Conservation (phyloP, 441 rosid genomes). For the Adansonia rubrostipa region DNA sequence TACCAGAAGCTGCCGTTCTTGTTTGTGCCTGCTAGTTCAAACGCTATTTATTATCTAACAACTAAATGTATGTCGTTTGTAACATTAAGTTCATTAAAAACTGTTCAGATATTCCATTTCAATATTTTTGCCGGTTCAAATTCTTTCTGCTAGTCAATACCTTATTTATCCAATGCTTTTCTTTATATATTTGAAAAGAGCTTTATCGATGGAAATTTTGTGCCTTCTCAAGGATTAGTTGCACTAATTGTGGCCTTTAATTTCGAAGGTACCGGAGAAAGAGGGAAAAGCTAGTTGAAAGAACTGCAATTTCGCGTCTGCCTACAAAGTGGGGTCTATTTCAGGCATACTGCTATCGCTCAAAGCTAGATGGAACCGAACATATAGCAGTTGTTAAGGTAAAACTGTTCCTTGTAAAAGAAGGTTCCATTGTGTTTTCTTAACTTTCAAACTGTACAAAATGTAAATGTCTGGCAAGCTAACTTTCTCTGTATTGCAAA, state of each 20-base stretch:
- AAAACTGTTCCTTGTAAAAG: constrained; percentile 9
- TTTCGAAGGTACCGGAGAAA: constrained; percentile 68
- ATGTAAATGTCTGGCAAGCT: constrained; percentile 2
- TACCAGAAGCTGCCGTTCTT: neutral
- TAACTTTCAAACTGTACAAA: neutral
- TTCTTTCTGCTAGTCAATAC: neutral
- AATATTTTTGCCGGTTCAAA: neutral
- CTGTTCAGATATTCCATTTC: neutral
- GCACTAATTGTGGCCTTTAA: constrained; percentile 10
- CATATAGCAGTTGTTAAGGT: constrained; percentile 83
- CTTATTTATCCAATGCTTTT: neutral
- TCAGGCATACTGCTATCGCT: constrained; percentile 67
- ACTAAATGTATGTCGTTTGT: no score
- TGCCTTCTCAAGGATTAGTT: neutral
- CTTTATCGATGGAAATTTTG: neutral
- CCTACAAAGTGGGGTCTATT: constrained; percentile 88
- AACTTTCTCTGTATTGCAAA: neutral
- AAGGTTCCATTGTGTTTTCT: neutral
- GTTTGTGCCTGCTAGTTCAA: neutral
- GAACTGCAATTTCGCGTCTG: constrained; percentile 59
- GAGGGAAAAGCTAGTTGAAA: constrained; percentile 75
- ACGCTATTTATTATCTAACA: neutral
- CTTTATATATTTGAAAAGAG: neutral
- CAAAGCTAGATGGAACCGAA: constrained; percentile 77
- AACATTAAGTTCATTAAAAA: neutral